phyloP scores from a whole-genome alignment of 2,329 filamentous ascomycete species.

The Sphaerulina vaccinii region DNA sequence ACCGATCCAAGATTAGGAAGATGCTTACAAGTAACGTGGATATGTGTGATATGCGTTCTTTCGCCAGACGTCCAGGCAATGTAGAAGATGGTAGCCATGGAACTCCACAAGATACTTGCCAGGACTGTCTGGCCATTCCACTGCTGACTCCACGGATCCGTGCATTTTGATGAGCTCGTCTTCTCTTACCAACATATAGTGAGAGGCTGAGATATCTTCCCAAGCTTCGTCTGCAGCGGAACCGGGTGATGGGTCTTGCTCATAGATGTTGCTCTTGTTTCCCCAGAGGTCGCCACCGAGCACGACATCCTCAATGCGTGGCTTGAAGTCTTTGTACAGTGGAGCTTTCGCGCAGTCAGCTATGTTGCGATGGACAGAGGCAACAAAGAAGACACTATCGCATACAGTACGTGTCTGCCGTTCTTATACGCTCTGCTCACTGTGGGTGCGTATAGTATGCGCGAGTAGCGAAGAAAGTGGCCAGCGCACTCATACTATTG shows the following conservation, averaged over 20 bases:
- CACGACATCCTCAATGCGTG: background rate
- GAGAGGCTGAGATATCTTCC: background rate
- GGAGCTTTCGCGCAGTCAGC: background rate
- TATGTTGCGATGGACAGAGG: background rate
- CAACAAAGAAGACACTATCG: background rate
- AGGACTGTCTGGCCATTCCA: background rate
- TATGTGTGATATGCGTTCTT: background rate
- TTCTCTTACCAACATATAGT: background rate
- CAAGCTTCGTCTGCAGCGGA: constrained; percentile 6
- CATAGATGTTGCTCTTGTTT: background rate
- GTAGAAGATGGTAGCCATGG: background rate
- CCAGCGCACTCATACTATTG: background rate
- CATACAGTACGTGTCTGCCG: background rate
- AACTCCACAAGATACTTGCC: background rate
- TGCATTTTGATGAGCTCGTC: background rate
- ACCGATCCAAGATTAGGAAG: background rate
- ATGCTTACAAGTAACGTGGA: background rate
- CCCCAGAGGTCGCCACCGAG: background rate
- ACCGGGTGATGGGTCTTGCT: constrained; percentile 4
- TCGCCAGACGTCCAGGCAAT: background rate
- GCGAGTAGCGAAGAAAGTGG: background rate
- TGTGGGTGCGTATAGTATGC: background rate
- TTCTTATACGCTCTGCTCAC: background rate
- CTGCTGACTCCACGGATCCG: background rate
- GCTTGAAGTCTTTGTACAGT: background rate